phyloP scores from a whole-genome alignment of 2,329 filamentous ascomycete genomes.

The Fusarium begoniae region DNA sequence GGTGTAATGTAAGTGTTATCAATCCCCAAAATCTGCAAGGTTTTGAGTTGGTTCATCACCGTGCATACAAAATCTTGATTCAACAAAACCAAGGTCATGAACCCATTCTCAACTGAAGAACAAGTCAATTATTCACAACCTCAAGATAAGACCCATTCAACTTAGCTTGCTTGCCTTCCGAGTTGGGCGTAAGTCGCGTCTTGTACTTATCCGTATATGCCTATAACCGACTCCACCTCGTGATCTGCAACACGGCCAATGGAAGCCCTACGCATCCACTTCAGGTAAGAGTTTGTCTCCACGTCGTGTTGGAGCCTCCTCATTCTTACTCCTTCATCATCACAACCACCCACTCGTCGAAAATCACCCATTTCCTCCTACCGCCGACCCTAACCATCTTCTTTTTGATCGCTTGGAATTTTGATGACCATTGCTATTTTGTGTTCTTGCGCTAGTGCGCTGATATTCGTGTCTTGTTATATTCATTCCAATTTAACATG shows the following conservation, averaged over 20 bases:
- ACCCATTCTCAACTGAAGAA: not conserved
- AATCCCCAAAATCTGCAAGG: not conserved
- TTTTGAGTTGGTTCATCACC: not conserved
- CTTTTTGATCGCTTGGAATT: not conserved
- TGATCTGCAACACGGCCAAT: not conserved
- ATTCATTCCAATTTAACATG: not conserved
- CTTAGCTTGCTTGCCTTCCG: constrained; percentile 9
- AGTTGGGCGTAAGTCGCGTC: not conserved
- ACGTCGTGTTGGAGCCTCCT: constrained; percentile 18
- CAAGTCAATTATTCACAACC: not conserved
- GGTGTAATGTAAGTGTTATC: not conserved
- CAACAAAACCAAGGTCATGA: not conserved
- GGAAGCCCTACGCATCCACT: constrained; percentile 24
- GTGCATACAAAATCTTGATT: not conserved
- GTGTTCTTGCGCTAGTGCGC: constrained; percentile 13
- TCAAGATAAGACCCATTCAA: constrained; percentile 1
- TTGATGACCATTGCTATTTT: not conserved
- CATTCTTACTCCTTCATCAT: constrained; percentile 37
- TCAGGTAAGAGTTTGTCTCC: constrained; percentile 20
- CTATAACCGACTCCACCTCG: not conserved
- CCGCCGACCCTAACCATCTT: not conserved
- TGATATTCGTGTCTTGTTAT: not conserved
- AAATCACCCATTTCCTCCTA: not conserved
- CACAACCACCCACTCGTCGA: constrained; percentile 1
- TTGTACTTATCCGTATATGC: constrained; percentile 16